phyloP scores from a whole-genome alignment of 176 grass and related monocot genomes.

The Zoysia japonica region DNA sequence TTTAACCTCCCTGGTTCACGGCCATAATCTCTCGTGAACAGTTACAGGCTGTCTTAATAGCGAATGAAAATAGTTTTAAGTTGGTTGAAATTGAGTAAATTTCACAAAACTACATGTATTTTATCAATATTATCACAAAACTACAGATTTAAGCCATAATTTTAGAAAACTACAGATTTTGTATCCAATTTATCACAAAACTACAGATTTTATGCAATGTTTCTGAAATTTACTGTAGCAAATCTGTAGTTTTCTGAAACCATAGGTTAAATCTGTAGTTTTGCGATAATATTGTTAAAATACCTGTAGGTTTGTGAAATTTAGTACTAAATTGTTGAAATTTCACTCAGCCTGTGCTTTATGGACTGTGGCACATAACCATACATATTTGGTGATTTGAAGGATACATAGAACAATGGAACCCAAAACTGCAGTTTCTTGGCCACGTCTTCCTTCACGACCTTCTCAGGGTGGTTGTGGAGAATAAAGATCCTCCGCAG shows the following conservation, averaged over 20 bases:
- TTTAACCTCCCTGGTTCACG: conserved; percentile 5
- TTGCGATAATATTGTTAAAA: too few species aligned
- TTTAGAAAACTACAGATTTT: too few species aligned
- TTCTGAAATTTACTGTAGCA: too few species aligned
- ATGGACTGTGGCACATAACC: neutral
- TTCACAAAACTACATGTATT: too few species aligned
- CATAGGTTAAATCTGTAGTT: too few species aligned
- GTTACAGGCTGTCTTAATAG: neutral
- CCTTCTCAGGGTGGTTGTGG: neutral
- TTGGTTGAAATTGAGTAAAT: neutral
- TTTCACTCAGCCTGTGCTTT: neutral
- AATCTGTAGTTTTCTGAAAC: too few species aligned
- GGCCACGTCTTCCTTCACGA: neutral
- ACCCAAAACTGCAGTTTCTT: neutral
- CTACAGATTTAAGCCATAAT: too few species aligned
- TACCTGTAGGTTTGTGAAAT: too few species aligned
- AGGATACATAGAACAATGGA: neutral
- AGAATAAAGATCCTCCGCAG: too few species aligned
- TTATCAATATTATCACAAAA: too few species aligned
- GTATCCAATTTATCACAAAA: too few species aligned
- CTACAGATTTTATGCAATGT: too few species aligned
- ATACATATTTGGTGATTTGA: neutral
- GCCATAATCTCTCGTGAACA: neutral
- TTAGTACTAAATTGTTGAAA: neutral
- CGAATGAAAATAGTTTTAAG: neutral